Evolutionary conservation across 257 asterid species (phyloP), one percentile per base, ranked within the genome.

Genomic region (Parsonsia alboflavescens): DNA sequence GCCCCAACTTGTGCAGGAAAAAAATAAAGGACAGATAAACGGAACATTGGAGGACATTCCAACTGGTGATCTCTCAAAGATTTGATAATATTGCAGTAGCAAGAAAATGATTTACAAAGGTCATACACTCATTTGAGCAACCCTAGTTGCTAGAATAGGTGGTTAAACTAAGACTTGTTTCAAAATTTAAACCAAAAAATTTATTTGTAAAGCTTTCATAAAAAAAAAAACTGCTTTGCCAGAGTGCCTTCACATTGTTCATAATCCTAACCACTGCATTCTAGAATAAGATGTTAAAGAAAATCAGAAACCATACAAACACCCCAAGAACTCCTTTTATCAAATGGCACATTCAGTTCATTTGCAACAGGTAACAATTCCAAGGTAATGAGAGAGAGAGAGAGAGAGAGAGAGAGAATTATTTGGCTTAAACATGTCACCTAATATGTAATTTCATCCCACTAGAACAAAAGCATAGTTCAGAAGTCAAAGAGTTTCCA

Each of bases 221-320:
- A 16, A 13, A 1, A 0, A 5, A 64, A 36, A 63, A 65, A 36
- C 50, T 65, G 5, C 44, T 65, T 65, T 10, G 6, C 26, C 8
- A 16, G 24, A 39, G 70, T 28, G 39, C 13, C 70, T 57, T 7
- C 30, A 39, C 16, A 19, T 39, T 10, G 70, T 39, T 33, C n/a
- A n/a, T n/a, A n/a, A n/a, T n/a, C 28, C 10, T 28, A 65, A 39
- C 70, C 7, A 39, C 46, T 44, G 10, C 6, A 36, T 36, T 30
- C 7, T 33, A 4, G 4, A 59, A 59, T 59, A 65, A 39, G 41
- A 42, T 65, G 50, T 10, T 41, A 22, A 8, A 39, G 50, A 65
- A 65, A 65, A 19, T 33, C 69, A 65, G 70, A 65, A 64, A 65
- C 28, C 50, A 65, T 33, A 33, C 15, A 64, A 63, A 36, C 16